These are phyloP conservation scores for Mycogone perniciosa DNA, from an alignment of 2,329 filamentous ascomycete genomes.

Conservation along the genomic window DNA sequence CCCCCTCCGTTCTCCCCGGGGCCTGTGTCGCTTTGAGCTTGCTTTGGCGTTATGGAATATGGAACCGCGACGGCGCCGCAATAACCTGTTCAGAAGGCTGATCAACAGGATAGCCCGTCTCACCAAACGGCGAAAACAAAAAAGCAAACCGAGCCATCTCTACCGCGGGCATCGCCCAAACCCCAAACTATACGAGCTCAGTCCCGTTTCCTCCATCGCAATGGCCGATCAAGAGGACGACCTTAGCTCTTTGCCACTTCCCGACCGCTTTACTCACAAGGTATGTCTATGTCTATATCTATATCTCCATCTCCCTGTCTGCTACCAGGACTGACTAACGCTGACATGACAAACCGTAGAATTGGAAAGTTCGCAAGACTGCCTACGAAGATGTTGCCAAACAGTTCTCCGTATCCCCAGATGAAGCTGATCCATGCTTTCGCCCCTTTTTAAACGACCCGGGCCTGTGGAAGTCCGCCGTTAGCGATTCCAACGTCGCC, in stretches of 20 bases:
- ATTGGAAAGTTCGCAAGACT: conserved; percentile 95
- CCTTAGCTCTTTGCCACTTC: conserved; percentile 69
- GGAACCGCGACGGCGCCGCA: conserved; percentile 18
- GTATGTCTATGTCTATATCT: conserved; percentile 36
- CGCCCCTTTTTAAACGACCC: conserved; percentile 81
- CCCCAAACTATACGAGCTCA: conserved; percentile 2
- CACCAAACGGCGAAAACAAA: conserved; percentile 12
- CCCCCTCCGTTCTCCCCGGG: conserved; percentile 1
- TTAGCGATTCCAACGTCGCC: conserved; percentile 91
- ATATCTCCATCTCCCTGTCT: too few species aligned
- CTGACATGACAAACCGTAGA: conserved; percentile 35
- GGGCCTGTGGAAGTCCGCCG: conserved; percentile 83
- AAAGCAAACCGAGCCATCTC: conserved; percentile 2
- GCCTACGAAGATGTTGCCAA: conserved; percentile 91
- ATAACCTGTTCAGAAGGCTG: conserved; percentile 24
- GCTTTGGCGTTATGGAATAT: conserved; percentile 15
- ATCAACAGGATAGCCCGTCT: conserved; percentile 25
- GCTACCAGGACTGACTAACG: too few species aligned
- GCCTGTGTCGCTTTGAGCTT: conserved; percentile 1
- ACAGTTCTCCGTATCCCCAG: conserved; percentile 75
- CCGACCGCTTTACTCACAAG: conserved; percentile 81
- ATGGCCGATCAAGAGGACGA: conserved; percentile 86
- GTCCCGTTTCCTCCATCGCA: conserved; percentile 16
- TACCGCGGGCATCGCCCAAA: conserved; percentile 15
- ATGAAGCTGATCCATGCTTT: conserved; percentile 81